A percentile compares a stretch with the other conserved stretches of the same genome.
Evolutionary conservation across 345 rosid species (phyloP).

Genomic region (Hypericum androsaemum): DNA sequence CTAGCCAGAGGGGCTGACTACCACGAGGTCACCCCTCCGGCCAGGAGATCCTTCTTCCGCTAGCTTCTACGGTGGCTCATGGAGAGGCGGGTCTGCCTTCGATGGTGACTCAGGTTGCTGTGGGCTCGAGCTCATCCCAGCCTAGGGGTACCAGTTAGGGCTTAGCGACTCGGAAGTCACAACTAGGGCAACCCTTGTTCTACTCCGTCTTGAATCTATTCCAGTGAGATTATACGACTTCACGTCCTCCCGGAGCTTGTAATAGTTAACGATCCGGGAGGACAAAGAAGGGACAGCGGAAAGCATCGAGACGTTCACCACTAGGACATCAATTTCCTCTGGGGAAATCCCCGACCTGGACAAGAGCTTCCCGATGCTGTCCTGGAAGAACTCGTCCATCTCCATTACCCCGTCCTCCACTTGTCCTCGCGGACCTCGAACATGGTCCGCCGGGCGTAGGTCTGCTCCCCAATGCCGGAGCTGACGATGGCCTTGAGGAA

Average conservation of each 20-base stretch:
- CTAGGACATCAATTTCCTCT: conserved; percentile 18
- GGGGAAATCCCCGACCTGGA: conserved; percentile 14
- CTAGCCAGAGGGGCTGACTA: too few species aligned
- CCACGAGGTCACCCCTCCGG: too few species aligned
- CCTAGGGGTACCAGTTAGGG: conserved; percentile 25
- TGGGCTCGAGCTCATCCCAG: too few species aligned
- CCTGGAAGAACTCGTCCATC: conserved; percentile 15
- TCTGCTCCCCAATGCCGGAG: too few species aligned
- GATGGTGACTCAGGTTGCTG: too few species aligned
- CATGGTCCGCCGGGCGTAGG: too few species aligned
- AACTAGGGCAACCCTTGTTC: conserved; percentile 19
- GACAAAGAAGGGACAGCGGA: conserved; percentile 21
- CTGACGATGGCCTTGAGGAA: too few species aligned
- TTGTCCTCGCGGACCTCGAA: neutral
- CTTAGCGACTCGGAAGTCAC: conserved; percentile 25
- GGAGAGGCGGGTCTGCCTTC: conserved; percentile 25
- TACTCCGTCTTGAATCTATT: conserved; percentile 26
- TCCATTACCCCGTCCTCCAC: conserved; percentile 8
- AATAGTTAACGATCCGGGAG: conserved; percentile 15
- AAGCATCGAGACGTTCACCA: conserved; percentile 16
- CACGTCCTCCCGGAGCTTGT: conserved; percentile 25
- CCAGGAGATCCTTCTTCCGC: too few species aligned
- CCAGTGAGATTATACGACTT: conserved; percentile 30
- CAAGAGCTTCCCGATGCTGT: conserved; percentile 19
- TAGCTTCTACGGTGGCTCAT: too few species aligned